Conservation (phyloP, 176 grass and related monocot genomes). For the Metroxylon sagu region DNA sequence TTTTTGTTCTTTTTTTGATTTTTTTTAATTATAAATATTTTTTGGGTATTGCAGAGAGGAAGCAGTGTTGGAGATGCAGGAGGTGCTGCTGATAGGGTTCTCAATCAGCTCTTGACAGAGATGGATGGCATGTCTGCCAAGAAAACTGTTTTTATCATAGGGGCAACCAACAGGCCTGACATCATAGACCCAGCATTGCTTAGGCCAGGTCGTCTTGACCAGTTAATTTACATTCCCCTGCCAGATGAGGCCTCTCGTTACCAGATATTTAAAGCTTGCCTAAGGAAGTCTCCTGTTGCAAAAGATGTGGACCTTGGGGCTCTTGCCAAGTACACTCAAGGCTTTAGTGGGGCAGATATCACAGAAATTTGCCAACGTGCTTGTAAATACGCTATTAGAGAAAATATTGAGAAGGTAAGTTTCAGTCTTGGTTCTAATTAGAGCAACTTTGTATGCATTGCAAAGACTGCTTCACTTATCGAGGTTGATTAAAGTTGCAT, state of each 20-base stretch:
- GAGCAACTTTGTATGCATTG: too few species aligned
- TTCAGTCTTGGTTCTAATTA: not conserved
- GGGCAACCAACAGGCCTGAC: conserved; percentile 76
- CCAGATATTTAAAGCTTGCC: conserved; percentile 78
- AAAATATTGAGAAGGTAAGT: conserved; percentile 77
- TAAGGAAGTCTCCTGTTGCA: conserved; percentile 68
- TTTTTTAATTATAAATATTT: conserved; percentile 9
- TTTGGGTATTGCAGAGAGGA: conserved; percentile 40
- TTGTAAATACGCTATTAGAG: conserved; percentile 77
- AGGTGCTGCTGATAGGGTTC: conserved; percentile 66
- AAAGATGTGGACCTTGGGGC: conserved; percentile 69
- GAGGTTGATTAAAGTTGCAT: too few species aligned
- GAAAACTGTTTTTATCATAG: conserved; percentile 83
- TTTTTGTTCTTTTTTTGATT: conserved; percentile 3
- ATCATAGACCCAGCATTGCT: conserved; percentile 77
- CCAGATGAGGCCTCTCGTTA: conserved; percentile 56
- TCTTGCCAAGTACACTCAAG: conserved; percentile 72
- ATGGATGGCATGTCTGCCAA: conserved; percentile 86
- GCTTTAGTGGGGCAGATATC: conserved; percentile 82
- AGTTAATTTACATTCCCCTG: conserved; percentile 74
- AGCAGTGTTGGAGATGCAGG: conserved; percentile 68
- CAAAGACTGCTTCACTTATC: too few species aligned
- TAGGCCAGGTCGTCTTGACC: conserved; percentile 65
- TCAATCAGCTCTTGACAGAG: conserved; percentile 78
- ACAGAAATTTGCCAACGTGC: conserved; percentile 87